phyloP scores from a whole-genome alignment of 139 green algal species.

The Astrephomene gubernaculifera region DNA sequence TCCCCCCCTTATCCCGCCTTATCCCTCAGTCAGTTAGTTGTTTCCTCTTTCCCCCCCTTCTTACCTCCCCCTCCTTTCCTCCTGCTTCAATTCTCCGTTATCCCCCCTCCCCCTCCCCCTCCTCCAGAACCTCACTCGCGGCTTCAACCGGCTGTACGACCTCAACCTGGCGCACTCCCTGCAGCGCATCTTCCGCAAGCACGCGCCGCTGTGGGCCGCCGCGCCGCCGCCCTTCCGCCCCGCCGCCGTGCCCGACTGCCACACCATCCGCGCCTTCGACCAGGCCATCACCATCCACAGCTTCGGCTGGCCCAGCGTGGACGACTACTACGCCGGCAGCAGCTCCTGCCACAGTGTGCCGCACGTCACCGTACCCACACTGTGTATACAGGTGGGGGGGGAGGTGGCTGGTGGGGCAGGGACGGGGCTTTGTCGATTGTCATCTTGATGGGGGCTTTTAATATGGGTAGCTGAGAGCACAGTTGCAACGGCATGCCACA shows the following conservation, averaged over 20 bases:
- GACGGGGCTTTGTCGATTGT: no score
- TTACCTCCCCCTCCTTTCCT: no score
- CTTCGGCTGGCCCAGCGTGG: slow-evolving; percentile 80
- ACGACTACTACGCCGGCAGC: slow-evolving; percentile 88
- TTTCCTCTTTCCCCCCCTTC: no score
- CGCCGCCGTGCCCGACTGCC: slow-evolving; percentile 54
- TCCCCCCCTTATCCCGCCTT: no score
- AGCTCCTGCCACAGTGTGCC: slow-evolving; percentile 63
- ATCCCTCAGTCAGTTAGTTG: no score
- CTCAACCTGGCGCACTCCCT: slow-evolving; percentile 73
- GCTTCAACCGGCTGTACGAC: slow-evolving; percentile 95
- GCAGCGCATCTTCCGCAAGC: slow-evolving; percentile 73
- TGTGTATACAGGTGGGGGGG: slow-evolving; percentile 80
- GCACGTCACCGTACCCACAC: slow-evolving; percentile 72
- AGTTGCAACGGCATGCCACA: no score
- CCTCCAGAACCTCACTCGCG: slow-evolving; percentile 1
- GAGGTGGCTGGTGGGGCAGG: no score
- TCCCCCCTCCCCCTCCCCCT: no score
- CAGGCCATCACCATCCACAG: slow-evolving; percentile 82
- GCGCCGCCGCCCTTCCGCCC: slow-evolving; percentile 24
- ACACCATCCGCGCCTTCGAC: slow-evolving; percentile 88
- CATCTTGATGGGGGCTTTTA: no score
- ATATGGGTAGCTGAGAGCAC: no score
- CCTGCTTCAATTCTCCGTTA: no score
- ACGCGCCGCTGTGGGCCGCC: slow-evolving; percentile 73